phyloP scores from a whole-genome alignment of 208 protist species.

The Wallacemonas collosoma region DNA sequence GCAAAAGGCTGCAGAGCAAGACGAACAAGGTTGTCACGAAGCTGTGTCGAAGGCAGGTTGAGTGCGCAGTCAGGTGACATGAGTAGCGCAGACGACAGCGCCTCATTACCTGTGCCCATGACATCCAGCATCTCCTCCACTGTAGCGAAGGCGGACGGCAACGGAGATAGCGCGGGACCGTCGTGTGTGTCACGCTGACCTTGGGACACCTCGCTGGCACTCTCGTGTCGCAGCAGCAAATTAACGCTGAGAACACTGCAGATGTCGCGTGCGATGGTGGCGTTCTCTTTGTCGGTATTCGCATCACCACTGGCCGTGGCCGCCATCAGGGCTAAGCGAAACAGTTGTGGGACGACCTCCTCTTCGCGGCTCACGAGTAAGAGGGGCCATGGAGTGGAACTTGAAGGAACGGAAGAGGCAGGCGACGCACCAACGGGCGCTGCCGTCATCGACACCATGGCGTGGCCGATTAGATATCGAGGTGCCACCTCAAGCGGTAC shows the following conservation, averaged over 20 bases:
- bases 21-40: slow-evolving; percentile 30
- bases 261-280: background rate
- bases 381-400: background rate
- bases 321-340: background rate
- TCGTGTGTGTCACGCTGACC: no score
- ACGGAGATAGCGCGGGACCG: background rate
- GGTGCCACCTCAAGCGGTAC: slow-evolving; percentile 7
- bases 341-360: background rate
- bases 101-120: background rate
- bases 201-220: background rate
- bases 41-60: background rate
- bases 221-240: slow-evolving; percentile 5
- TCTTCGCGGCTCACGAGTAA: background rate
- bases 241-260: slow-evolving; percentile 15
- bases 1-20: slow-evolving; percentile 46
- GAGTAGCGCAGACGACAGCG: background rate
- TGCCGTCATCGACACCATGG: background rate
- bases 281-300: background rate
- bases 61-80: background rate
- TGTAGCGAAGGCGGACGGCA: background rate
- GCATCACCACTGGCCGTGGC: background rate
- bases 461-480: background rate
- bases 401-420: background rate
- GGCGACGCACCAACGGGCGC: background rate
- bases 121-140: slow-evolving; percentile 12